Base-by-base conservation (phyloP, 805 yeast species). In the Starmerella geochares region DNA sequence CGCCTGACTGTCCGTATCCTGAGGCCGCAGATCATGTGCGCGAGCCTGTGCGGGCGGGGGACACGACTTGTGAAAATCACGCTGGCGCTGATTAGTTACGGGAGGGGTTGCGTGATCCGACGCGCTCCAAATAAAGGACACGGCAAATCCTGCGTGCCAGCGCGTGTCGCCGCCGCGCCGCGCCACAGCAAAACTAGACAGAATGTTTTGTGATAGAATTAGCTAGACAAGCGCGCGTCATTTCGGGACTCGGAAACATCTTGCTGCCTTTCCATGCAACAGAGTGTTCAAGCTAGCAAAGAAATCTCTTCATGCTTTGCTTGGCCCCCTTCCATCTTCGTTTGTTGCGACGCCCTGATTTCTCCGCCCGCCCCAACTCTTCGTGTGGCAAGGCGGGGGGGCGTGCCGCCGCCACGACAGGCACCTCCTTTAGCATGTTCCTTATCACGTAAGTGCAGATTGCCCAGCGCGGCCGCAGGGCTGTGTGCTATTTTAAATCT, bases 361-460 rank as follows among this genome's bases (percentile, higher is more conserved):
- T 33, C n/a, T 33, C 37, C 19, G 21, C 21, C 3, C 37, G 32
- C 32, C 32, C 32, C 32, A 29, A 29, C 21, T 16, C n/a, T 33
- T 11, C 37, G 6, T 17, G 37, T 33, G 19, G 37, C 37, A 33
- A 7, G 21, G 3, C 11, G 37, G 37, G 37, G 17, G 21, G 20
- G 37, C 37, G 11, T 16, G 21, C 37, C 37, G 3, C 37, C 37
- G 21, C 37, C 16, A 8, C 21, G 37, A 33, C 37, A n/a, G 37
- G 37, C n/a, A 6, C 14, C n/a, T 29, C 14, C 14, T 13, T 10
- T 10, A 6, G 28, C 5, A 10, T 33, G 37, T 33, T 19, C 37
- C 37, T 33, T 33, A 33, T 33, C 37, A 33, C 37, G 37, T 33
- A 33, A 33, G 37, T 16, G 21, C 37, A 33, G 37, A 33, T 33